These are phyloP conservation scores for Solanum pimpinellifolium DNA, from an alignment of 257 asterid genomes.

Conservation along the genomic window DNA sequence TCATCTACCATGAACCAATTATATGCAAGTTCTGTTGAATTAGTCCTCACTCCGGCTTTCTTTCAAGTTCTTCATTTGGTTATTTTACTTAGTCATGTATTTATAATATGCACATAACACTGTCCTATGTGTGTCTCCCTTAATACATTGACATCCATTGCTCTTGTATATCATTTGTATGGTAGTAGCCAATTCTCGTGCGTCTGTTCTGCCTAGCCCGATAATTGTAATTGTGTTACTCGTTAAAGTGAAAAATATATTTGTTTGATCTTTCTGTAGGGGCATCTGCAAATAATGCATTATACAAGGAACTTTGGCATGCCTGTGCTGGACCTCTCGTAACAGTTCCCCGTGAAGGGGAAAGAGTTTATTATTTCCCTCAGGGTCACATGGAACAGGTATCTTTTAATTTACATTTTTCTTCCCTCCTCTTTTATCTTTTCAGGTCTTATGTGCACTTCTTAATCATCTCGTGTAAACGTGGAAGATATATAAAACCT, in stretches of 20 bases:
- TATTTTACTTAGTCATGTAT: not conserved
- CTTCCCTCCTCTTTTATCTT: not conserved
- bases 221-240: not conserved
- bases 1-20: not conserved
- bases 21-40: not conserved
- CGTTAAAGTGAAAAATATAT: not conserved
- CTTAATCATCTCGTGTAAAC: not conserved
- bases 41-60: not conserved
- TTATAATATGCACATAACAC: not conserved
- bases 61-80: not conserved
- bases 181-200: not conserved
- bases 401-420: not conserved
- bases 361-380: constrained; percentile 84
- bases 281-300: constrained; percentile 35
- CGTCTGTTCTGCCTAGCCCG: not conserved
- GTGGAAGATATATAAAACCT: not conserved
- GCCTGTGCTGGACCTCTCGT: constrained; percentile 99
- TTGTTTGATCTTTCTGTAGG: constrained; percentile 29
- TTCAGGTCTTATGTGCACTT: not conserved
- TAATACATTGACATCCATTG: not conserved
- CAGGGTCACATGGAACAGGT: constrained; percentile 99
- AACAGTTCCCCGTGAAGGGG: constrained; percentile 77
- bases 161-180: not conserved
- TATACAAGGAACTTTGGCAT: constrained; percentile 87
- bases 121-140: not conserved